A percentile compares a stretch with the other conserved stretches of the same genome.
phyloP scores from a whole-genome alignment of 2,329 filamentous ascomycete genomes.

The Erysiphe pulchra region DNA sequence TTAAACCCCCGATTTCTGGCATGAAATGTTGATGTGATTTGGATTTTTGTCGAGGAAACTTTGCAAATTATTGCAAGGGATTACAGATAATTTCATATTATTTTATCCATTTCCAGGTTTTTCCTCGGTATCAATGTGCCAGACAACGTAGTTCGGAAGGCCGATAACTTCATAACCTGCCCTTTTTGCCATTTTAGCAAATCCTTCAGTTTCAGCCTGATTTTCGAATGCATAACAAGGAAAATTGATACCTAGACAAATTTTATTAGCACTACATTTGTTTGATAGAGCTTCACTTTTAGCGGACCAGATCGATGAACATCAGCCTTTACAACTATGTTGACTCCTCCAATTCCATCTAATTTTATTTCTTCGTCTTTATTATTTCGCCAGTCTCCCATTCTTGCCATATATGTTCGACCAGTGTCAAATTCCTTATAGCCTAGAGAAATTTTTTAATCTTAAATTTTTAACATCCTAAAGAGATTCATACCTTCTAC shows the following conservation, averaged over 20 bases:
- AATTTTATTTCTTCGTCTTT: slow-evolving; percentile 40
- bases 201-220: slow-evolving; percentile 91
- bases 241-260: slow-evolving; percentile 70
- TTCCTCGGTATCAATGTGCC: slow-evolving; percentile 94
- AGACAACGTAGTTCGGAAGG: slow-evolving; percentile 94
- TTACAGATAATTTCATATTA: not conserved
- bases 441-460: slow-evolving; percentile 66
- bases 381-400: slow-evolving; percentile 33
- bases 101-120: slow-evolving; percentile 46
- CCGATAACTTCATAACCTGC: slow-evolving; percentile 68
- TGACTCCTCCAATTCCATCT: slow-evolving; percentile 84
- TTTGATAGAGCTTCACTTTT: not conserved
- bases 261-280: not conserved
- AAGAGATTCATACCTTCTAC: slow-evolving; percentile 43
- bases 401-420: slow-evolving; percentile 69
- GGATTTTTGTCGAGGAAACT: too few relatives aligned
- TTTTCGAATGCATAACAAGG: slow-evolving; percentile 91
- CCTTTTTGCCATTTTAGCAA: slow-evolving; percentile 85
- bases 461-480: slow-evolving; percentile 19
- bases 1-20: too few relatives aligned
- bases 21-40: too few relatives aligned
- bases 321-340: slow-evolving; percentile 81
- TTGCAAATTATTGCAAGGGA: too few relatives aligned
- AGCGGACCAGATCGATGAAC: slow-evolving; percentile 81
- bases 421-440: slow-evolving; percentile 88